phyloP scores from a whole-genome alignment of 148 eudicot genomes.

The Amaranthus cruentus region DNA sequence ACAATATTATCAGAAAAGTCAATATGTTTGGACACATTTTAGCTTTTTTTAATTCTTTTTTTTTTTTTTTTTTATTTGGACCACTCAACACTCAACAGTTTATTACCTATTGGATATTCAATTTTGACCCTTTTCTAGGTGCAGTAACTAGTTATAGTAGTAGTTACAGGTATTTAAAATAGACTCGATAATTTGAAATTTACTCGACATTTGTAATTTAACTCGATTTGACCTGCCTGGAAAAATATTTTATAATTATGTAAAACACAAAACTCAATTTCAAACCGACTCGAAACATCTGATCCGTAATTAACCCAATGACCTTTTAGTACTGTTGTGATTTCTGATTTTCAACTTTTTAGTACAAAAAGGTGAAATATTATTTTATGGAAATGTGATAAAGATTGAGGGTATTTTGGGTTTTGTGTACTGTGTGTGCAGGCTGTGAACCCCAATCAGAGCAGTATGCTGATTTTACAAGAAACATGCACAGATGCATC shows the following conservation, averaged over 20 bases:
- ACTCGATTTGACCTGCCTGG: too few species aligned
- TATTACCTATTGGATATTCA: slow-evolving; percentile 13
- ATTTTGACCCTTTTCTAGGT: slow-evolving; percentile 26
- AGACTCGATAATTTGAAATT: too few species aligned
- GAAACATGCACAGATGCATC: slow-evolving; percentile 87
- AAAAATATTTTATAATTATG: too few species aligned
- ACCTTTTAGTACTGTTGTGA: background rate
- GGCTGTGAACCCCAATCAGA: slow-evolving; percentile 79
- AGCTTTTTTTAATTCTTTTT: background rate
- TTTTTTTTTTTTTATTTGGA: slow-evolving; percentile 10
- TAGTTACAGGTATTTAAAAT: background rate
- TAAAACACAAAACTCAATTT: too few species aligned
- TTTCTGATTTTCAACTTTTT: too few species aligned
- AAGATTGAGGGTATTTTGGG: background rate
- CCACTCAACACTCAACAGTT: slow-evolving; percentile 25
- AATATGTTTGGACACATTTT: slow-evolving; percentile 21
- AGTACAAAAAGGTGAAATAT: background rate
- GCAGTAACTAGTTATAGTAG: background rate
- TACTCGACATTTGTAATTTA: too few species aligned
- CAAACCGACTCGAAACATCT: too few species aligned
- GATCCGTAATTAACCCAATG: too few species aligned
- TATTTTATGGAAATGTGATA: slow-evolving; percentile 9
- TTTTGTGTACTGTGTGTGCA: slow-evolving; percentile 17
- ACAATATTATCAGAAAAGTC: slow-evolving; percentile 24
- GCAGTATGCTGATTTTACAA: slow-evolving; percentile 91